Base-by-base conservation (phyloP, 371 early-diverging fungal species). In the Mucor irregularis region DNA sequence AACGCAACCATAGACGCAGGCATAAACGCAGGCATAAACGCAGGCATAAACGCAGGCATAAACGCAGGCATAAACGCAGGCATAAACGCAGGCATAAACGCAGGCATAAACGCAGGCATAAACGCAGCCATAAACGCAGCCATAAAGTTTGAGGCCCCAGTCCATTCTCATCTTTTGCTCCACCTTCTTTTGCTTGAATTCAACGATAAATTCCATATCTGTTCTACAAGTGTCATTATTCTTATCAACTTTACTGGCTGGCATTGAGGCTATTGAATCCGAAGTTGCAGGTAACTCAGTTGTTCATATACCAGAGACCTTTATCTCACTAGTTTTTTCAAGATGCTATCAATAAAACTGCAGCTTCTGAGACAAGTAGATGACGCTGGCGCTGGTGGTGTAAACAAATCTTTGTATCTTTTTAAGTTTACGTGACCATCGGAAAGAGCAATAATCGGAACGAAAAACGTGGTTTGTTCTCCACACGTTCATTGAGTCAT, bases 151-250 rank as follows among this genome's bases (percentile, higher is more conserved):
- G n/a, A n/a, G n/a, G n/a, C n/a, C 30, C 47, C 55, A 54, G 46
- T 54, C 39, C 55, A 54, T 46, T 46, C 46, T 46, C 46, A 38
- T 46, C 55, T 22, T 26, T 54, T 54, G 16, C 47, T 54, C 55
- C 55, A 54, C 30, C 30, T 25, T 54, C 47, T 54, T 46, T 54
- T 46, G 47, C 11, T 46, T 38, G 14, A 54, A 54, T 46, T 16
- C 47, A 46, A 8, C 38, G 38, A 46, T 47, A 54, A 54, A 54
- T 54, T 54, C 13, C 46, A 45, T 54, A 47, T 35, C 47, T 56
- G 21, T 42, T 49, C 49, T 16, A 49, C 49, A 42, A 48, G 28
- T 56, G 56, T 56, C 21, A 56, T 56, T 49, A 49, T 56, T 48
- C 28, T 26, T 49, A 30, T 56, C 48, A 56, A 48, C 34, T 56